A percentile compares a stretch with the other conserved stretches of the same genome.
These are phyloP conservation scores for Ophiostoma australiae DNA, from an alignment of 2,329 filamentous ascomycete species.

Conservation along the genomic window DNA sequence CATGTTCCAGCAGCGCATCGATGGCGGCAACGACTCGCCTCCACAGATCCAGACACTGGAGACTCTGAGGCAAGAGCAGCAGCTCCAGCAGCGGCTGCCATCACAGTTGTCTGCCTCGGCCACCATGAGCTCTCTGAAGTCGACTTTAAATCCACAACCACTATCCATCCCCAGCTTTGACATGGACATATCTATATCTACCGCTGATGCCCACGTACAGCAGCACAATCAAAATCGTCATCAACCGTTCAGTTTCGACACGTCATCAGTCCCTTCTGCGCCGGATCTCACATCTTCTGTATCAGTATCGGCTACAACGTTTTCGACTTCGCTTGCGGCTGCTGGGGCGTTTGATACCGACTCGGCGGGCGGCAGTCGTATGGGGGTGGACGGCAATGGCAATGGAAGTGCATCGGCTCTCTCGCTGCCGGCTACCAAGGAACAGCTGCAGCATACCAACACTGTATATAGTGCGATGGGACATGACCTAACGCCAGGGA, in stretches of 20 bases:
- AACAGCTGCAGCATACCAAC: not conserved
- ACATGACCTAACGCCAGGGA: not conserved
- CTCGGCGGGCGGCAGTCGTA: not conserved
- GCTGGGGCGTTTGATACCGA: constrained; percentile 4
- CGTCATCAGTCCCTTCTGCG: not conserved
- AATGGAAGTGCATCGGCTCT: not conserved
- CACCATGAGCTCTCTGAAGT: not conserved
- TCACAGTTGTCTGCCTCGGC: not conserved
- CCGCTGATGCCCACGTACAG: not conserved
- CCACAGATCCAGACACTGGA: not conserved
- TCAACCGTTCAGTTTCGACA: not conserved
- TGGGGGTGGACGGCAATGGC: not conserved
- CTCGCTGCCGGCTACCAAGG: not conserved
- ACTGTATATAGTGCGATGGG: not conserved
- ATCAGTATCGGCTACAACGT: not conserved
- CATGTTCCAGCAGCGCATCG: constrained; percentile 21
- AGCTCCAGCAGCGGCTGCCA: constrained; percentile 6
- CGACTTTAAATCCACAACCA: not conserved
- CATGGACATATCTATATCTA: not conserved
- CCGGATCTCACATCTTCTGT: not conserved
- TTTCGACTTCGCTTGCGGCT: not conserved
- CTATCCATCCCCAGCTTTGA: not conserved
- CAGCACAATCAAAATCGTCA: not conserved
- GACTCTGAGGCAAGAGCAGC: constrained; percentile 1
- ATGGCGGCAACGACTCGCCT: constrained; percentile 15